Evolutionary conservation across 2,329 filamentous ascomycete genomes (phyloP).

Genomic region (Ascochyta lentis): DNA sequence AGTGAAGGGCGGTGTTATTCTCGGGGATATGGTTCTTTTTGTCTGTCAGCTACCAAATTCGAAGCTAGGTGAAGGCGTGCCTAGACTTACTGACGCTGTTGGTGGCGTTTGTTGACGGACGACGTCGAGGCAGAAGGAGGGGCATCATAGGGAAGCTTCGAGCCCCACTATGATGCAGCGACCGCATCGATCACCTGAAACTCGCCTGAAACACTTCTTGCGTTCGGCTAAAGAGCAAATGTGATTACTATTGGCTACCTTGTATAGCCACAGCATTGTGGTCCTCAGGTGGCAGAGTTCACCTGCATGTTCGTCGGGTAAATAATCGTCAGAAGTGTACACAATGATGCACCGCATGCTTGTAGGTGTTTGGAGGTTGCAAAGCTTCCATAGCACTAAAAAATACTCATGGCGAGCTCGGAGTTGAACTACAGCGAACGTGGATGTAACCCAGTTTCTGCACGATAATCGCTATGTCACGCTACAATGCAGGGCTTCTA

Average conservation of each 20-base stretch:
- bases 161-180: constrained; percentile 32
- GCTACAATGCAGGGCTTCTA: background rate
- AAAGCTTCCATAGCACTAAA: background rate
- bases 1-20: background rate
- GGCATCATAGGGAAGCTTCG: constrained; percentile 26
- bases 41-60: background rate
- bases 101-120: constrained; percentile 23
- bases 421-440: background rate
- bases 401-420: background rate
- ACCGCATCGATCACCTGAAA: constrained; percentile 17
- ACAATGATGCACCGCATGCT: background rate
- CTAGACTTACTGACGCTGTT: constrained; percentile 12
- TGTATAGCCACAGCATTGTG: background rate
- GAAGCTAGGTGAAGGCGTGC: constrained; percentile 7
- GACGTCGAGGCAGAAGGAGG: constrained; percentile 27
- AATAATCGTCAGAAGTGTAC: constrained; percentile 7
- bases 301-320: constrained; percentile 2
- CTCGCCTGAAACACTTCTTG: constrained; percentile 14
- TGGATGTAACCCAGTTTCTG: constrained; percentile 1
- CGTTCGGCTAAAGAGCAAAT: constrained; percentile 3
- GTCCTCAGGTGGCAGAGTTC: background rate
- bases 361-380: too few species aligned
- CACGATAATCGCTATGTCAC: background rate
- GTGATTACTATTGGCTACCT: constrained; percentile 5
- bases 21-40: background rate